Base-by-base conservation (phyloP, 1,284 basidiomycete species). In the Psilocybe mexicana region DNA sequence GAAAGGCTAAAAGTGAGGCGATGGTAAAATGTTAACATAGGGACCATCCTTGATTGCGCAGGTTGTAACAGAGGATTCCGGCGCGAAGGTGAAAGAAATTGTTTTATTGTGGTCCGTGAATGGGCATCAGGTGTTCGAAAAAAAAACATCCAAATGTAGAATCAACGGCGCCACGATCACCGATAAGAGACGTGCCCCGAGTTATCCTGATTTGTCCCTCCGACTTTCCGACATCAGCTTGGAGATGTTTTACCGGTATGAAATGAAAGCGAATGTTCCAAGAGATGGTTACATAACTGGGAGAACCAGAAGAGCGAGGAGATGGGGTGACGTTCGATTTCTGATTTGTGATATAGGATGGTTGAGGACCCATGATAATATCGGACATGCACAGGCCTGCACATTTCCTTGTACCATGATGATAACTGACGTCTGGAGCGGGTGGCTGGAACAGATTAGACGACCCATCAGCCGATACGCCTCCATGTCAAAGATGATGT, bases 211-310 rank as follows among this genome's bases (percentile, higher is more conserved):
- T 52, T 43, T 54, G 38, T 52, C 38, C n/a, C 48, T 38, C 54
- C 54, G 54, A 55, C 47, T 36, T 30, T 55, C 53, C 57, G 52
- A 55, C 57, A 59, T 55, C 57, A 48, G 30, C n/a, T 48, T 48
- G 14, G 26, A 33, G 46, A 48, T 18, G 18, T 48, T 23, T 18
- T 28, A 28, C 44, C 11, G 25, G 45, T 30, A 48, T 48, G 28
- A 48, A 48, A 48, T 30, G 30, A 28, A 48, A 48, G 30, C 30
- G 46, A 48, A 44, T 51, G 43, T 56, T 46, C 43, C 38, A 43
- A 30, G 40, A 36, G 55, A 36, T 30, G 28, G 40, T 50, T 51
- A 51, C 42, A 44, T 44, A 56, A 56, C 30, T 14, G 36, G 50
- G 12, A 55, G 43, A 55, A 49, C 47, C 46, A 55, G 46, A 47